phyloP scores from a whole-genome alignment of 2,329 filamentous ascomycete species.

The Fusarium setosum region DNA sequence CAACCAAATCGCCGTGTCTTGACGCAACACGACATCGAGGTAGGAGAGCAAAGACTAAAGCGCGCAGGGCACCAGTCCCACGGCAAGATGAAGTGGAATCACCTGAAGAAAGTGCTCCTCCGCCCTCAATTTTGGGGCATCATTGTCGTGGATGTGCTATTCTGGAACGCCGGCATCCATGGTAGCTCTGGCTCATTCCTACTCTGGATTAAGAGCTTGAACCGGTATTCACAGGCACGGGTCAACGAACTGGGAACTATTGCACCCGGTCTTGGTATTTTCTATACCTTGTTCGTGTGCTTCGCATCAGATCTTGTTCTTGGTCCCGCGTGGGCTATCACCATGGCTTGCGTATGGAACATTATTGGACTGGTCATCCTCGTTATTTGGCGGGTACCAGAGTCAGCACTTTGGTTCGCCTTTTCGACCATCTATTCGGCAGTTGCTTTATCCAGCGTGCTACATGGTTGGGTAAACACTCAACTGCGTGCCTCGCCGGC shows the following conservation, averaged over 20 bases:
- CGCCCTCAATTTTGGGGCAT: conserved; percentile 63
- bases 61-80: conserved; percentile 54
- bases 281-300: conserved; percentile 64
- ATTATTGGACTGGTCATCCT: conserved; percentile 64
- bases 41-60: conserved; percentile 58
- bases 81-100: conserved; percentile 48
- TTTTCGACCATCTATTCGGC: conserved; percentile 61
- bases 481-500: conserved; percentile 57
- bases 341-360: conserved; percentile 61
- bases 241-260: conserved; percentile 65
- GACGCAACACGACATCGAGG: conserved; percentile 56
- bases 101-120: conserved; percentile 48
- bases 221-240: conserved; percentile 56
- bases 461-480: conserved; percentile 68
- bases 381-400: conserved; percentile 66
- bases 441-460: conserved; percentile 63
- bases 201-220: conserved; percentile 68
- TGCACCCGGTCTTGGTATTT: conserved; percentile 65
- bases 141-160: conserved; percentile 63
- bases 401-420: conserved; percentile 46
- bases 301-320: conserved; percentile 66
- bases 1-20: conserved; percentile 61
- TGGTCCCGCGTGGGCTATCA: conserved; percentile 66
- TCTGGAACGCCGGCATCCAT: conserved; percentile 65
- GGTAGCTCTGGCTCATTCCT: conserved; percentile 61